Percentiles rank a stretch among this genome's conserved stretches.
Conservation (phyloP, 129 eudicot genomes). For the Escallonia rubra region DNA sequence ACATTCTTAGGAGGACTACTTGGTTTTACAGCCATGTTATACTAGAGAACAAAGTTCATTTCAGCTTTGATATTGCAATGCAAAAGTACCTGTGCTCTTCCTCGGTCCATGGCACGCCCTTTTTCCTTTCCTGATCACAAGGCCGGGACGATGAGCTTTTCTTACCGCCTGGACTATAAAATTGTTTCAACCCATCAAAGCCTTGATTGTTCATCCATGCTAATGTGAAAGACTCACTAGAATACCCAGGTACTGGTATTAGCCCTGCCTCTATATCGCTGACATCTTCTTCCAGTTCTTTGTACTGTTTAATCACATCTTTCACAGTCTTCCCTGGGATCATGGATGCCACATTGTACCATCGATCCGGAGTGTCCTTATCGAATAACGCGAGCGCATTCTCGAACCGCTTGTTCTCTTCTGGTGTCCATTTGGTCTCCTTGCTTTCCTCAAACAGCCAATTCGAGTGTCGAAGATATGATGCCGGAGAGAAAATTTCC, state of each 20-base stretch:
- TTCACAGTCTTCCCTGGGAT: conserved; percentile 65
- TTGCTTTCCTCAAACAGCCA: conserved; percentile 52
- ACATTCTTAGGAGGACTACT: background rate
- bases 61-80: no score
- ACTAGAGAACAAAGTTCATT: no score
- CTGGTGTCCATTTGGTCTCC: conserved; percentile 60
- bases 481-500: conserved; percentile 27
- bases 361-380: conserved; percentile 75
- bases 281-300: conserved; percentile 65
- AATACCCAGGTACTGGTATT: conserved; percentile 48
- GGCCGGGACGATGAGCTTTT: conserved; percentile 27
- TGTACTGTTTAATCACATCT: conserved; percentile 74
- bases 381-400: conserved; percentile 65
- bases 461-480: conserved; percentile 25
- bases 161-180: conserved; percentile 42
- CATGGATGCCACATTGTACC: conserved; percentile 82
- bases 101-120: conserved; percentile 93
- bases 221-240: conserved; percentile 32
- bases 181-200: conserved; percentile 30
- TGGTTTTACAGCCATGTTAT: no score
- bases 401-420: conserved; percentile 80
- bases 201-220: conserved; percentile 49
- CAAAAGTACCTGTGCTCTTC: conserved; percentile 77
- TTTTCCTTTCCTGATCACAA: conserved; percentile 79
- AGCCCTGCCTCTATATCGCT: conserved; percentile 81